These are phyloP conservation scores for Nicotiana benthamiana DNA, from an alignment of 257 asterid species.

Conservation along the genomic window DNA sequence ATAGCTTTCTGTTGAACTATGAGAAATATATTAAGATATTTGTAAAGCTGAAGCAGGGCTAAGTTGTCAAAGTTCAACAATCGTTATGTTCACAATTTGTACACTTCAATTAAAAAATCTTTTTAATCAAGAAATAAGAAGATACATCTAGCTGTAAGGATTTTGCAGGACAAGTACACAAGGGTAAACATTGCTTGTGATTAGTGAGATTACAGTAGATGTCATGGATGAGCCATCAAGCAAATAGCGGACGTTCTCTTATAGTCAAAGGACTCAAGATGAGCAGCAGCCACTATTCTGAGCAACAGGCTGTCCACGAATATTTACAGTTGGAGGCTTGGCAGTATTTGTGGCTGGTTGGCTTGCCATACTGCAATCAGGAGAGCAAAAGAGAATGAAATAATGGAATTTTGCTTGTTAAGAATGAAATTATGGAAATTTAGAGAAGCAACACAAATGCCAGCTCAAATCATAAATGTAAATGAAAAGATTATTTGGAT, in stretches of 20 bases:
- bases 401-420: too few species aligned
- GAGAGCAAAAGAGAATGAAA: background rate
- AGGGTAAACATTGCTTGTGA: background rate
- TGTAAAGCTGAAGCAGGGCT: background rate
- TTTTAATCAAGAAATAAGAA: background rate
- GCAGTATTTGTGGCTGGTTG: constrained; percentile 34
- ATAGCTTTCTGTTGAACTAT: background rate
- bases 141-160: background rate
- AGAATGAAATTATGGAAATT: background rate
- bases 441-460: background rate
- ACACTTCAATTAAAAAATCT: background rate
- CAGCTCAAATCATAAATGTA: background rate
- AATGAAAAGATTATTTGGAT: background rate
- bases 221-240: constrained; percentile 4
- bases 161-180: background rate
- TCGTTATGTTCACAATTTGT: background rate
- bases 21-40: background rate
- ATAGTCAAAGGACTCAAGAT: constrained; percentile 6
- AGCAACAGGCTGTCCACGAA: constrained; percentile 39
- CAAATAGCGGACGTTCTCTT: background rate
- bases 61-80: background rate
- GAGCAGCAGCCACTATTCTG: constrained; percentile 47
- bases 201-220: constrained; percentile 1
- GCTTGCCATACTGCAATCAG: constrained; percentile 39
- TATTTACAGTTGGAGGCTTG: constrained; percentile 38